A percentile compares a stretch with the other conserved stretches of the same genome.
phyloP scores from a whole-genome alignment of 2,329 filamentous ascomycete species.

The Ophiosphaerella narmari region DNA sequence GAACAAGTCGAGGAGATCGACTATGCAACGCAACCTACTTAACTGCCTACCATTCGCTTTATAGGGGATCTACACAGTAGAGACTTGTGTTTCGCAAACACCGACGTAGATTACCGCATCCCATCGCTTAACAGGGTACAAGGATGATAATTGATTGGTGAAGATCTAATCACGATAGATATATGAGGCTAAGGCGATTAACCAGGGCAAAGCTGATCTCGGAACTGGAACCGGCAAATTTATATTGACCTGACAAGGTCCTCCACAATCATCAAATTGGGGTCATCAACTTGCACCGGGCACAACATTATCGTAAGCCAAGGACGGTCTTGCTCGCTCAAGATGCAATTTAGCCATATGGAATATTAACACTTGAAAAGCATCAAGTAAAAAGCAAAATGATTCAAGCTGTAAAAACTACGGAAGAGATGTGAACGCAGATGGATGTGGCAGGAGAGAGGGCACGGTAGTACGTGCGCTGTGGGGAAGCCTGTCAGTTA shows the following conservation, averaged over 20 bases:
- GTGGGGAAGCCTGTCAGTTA: too few relatives aligned
- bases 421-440: too few relatives aligned
- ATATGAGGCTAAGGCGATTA: neutral
- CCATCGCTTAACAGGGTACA: neutral
- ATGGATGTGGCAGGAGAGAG: too few relatives aligned
- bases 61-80: neutral
- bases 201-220: neutral
- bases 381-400: neutral
- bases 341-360: neutral
- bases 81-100: neutral
- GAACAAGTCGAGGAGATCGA: neutral
- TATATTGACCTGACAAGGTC: neutral
- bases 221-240: constrained; percentile 6
- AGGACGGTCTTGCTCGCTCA: neutral
- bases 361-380: neutral
- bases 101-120: neutral
- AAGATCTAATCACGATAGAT: neutral
- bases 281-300: neutral
- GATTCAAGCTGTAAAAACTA: neutral
- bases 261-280: neutral
- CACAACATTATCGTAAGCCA: neutral
- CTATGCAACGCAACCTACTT: neutral
- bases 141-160: neutral
- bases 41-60: neutral
- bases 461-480: too few relatives aligned